Evolutionary conservation across 352 stramenopile genomes (phyloP), one percentile per base, ranked within the genome.

Genomic region (Pythium rhizo-oryzae): DNA sequence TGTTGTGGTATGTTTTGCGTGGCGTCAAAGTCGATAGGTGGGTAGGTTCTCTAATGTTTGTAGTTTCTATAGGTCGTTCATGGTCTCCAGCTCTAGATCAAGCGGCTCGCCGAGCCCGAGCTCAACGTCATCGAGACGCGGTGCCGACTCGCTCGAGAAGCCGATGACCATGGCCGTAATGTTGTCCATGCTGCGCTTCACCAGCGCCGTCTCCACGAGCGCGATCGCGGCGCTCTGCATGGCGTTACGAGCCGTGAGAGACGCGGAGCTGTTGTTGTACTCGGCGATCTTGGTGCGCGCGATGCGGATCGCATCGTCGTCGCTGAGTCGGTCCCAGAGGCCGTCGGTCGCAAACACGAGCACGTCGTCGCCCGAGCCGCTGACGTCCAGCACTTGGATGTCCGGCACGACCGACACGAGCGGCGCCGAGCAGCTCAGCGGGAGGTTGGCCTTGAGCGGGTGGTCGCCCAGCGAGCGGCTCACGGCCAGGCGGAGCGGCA

Each of bases 151-250:
- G n/a, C 25, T 53, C 24, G 66, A 65, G 53, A 72, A 72, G 53
- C 59, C 44, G 30, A 92, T 80, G 52, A 94, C 81, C 76, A 92
- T 90, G 44, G 80, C 82, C 21, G 86, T 93, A 69, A 94, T 89
- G 69, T 94, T 94, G 74, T 94, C 86, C 78, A 89, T 91, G 63
- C 78, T 91, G 64, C 81, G 77, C 66, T 90, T 89, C 28, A 76
- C 57, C 33, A 94, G 65, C 21, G 86, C 86, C 25, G 77, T 67
- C 62, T 94, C 83, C 23, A 94, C 79, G 8, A 94, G 75, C 46
- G 82, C 82, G 28, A 81, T 79, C 1, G 86, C 86, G 8, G 86
- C 80, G 46, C 79, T 82, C 49, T 81, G 75, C 62, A 91, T 70
- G 39, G 80, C 70, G 53, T 89, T 80, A 19, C 68, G 77, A 37